These are phyloP conservation scores for Phaffomyces antillensis DNA, from an alignment of 805 yeast genomes.

Conservation along the genomic window DNA sequence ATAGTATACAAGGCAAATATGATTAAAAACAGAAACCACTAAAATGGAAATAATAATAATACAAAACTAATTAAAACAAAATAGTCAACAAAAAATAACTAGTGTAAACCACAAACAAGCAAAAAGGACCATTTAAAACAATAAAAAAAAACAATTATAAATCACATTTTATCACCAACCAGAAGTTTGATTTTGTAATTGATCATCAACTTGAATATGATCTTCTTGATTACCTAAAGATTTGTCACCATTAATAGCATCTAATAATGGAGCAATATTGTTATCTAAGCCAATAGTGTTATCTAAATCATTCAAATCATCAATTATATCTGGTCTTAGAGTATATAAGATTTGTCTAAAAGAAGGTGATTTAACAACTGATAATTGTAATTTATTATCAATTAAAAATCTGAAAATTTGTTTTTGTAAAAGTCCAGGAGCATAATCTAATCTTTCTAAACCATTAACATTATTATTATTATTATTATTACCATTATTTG, in stretches of 20 bases:
- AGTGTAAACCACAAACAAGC: background rate
- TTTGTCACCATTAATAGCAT: slow-evolving; percentile 25
- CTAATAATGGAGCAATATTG: slow-evolving; percentile 33
- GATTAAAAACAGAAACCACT: background rate
- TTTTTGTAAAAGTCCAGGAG: slow-evolving; percentile 41
- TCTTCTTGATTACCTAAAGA: background rate
- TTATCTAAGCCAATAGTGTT: slow-evolving; percentile 37
- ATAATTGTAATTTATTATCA: slow-evolving; percentile 45
- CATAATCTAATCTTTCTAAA: slow-evolving; percentile 36
- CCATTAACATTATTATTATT: slow-evolving; percentile 9
- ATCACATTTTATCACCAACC: slow-evolving; percentile 1
- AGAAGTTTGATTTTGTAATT: slow-evolving; percentile 2
- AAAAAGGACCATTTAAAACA: background rate
- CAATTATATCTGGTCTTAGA: slow-evolving; percentile 39
- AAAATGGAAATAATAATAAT: background rate
- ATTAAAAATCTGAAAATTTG: slow-evolving; percentile 43
- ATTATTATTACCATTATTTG: slow-evolving; percentile 2
- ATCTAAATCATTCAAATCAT: slow-evolving; percentile 41
- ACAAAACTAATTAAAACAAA: background rate
- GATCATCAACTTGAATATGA: slow-evolving; percentile 5
- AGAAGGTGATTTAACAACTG: slow-evolving; percentile 40
- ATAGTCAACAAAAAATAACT: background rate
- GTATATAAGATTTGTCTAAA: slow-evolving; percentile 47
- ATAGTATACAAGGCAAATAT: too few relatives aligned
- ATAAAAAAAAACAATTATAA: background rate